phyloP scores from a whole-genome alignment of 1,284 basidiomycete species.

The Schizopora paradoxa region DNA sequence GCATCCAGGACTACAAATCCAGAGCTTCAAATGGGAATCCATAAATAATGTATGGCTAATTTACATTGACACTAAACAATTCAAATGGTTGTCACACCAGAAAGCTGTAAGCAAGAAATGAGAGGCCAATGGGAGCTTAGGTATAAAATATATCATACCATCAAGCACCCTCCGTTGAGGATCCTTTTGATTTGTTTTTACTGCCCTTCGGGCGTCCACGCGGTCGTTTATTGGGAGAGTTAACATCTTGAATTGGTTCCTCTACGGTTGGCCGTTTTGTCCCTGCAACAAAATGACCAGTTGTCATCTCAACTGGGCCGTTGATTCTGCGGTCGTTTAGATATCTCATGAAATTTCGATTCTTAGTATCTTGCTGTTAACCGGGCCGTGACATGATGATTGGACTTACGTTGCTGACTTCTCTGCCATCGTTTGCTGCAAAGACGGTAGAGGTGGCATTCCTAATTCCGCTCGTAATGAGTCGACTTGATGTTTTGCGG shows the following conservation, averaged over 20 bases:
- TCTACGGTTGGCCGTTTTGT: conserved; percentile 31
- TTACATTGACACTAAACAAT: too few relatives aligned
- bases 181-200: conserved; percentile 33
- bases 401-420: conserved; percentile 60
- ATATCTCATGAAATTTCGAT: conserved; percentile 21
- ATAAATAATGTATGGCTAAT: too few relatives aligned
- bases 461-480: conserved; percentile 66
- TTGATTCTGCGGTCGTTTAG: conserved; percentile 32
- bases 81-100: too few relatives aligned
- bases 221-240: conserved; percentile 34
- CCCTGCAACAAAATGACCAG: conserved; percentile 7
- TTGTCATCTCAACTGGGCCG: conserved; percentile 20
- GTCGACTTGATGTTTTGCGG: conserved; percentile 70
- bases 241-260: conserved; percentile 28
- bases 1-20: too few relatives aligned
- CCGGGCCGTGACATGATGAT: background rate
- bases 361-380: background rate
- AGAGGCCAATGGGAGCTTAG: background rate
- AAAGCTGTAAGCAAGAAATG: too few relatives aligned
- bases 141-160: background rate
- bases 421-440: conserved; percentile 69
- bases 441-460: conserved; percentile 59
- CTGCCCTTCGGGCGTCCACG: conserved; percentile 42
- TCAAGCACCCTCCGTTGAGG: background rate
- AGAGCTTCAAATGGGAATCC: too few relatives aligned